Evolutionary conservation across 805 yeast genomes (phyloP).

Genomic region (Wickerhamiella dianesei): DNA sequence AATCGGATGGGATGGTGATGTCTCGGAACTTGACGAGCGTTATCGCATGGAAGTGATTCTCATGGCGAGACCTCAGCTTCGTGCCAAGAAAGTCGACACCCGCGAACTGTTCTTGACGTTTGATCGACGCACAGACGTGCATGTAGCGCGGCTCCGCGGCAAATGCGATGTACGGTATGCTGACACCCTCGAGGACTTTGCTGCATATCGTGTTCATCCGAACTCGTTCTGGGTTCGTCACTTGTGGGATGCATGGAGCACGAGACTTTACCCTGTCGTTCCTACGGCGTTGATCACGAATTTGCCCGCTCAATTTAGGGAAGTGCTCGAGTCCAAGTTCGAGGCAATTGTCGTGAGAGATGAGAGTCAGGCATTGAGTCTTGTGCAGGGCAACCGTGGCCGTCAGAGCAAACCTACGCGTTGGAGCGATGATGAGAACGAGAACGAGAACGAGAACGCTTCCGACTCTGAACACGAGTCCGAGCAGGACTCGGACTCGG

Average conservation of each 20-base stretch:
- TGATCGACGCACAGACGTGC: conserved; percentile 67
- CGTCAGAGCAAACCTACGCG: no score
- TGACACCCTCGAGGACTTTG: conserved; percentile 49
- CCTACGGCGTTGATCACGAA: conserved; percentile 25
- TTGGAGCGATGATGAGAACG: no score
- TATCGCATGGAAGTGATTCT: conserved; percentile 39
- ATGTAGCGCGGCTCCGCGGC: conserved; percentile 63
- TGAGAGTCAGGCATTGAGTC: background rate
- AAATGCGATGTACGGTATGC: conserved; percentile 54
- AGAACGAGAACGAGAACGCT: background rate
- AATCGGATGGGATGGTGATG: conserved; percentile 25
- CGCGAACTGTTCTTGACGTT: conserved; percentile 69
- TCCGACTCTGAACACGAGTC: background rate
- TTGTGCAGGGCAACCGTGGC: background rate
- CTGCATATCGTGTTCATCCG: conserved; percentile 42
- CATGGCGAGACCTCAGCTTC: conserved; percentile 82
- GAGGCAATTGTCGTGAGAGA: background rate
- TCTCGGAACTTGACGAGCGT: background rate
- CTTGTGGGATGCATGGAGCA: conserved; percentile 74
- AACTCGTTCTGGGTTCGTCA: conserved; percentile 73
- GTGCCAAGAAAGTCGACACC: conserved; percentile 58
- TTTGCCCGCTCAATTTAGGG: background rate
- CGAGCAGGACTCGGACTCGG: no score
- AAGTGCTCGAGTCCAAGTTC: background rate
- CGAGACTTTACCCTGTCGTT: conserved; percentile 64